Percentiles rank a stretch among this genome's conserved stretches.
Conservation (phyloP, 208 protist genomes). For the Acanthamoeba castellanii region DNA sequence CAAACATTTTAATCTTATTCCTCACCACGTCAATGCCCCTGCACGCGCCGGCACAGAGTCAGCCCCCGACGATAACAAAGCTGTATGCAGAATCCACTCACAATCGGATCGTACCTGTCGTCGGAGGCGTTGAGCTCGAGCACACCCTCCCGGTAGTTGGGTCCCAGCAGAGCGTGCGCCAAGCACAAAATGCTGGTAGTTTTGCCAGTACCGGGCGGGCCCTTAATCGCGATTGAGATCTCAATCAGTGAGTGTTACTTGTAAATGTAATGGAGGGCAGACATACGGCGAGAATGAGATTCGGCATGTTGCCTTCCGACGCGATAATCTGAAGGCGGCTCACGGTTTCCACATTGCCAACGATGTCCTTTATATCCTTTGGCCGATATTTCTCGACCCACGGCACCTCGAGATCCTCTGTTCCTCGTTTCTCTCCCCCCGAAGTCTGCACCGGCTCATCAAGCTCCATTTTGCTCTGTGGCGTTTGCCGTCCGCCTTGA, state of each 20-base stretch:
- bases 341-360: conserved; percentile 98
- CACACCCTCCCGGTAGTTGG: conserved; percentile 95
- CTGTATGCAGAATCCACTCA: background rate
- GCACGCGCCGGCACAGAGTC: background rate
- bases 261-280: background rate
- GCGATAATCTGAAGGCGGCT: conserved; percentile 96
- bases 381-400: conserved; percentile 99
- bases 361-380: conserved; percentile 95
- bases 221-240: conserved; percentile 79
- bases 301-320: conserved; percentile 97
- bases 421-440: background rate
- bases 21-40: conserved; percentile 98
- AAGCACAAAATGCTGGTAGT: conserved; percentile 98
- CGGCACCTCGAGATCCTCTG: conserved; percentile 84
- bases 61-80: background rate
- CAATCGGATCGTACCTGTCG: conserved; percentile 88
- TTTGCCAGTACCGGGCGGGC: conserved; percentile 95
- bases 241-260: background rate
- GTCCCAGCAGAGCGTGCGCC: conserved; percentile 94
- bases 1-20: conserved; percentile 98
- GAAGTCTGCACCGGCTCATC: background rate
- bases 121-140: conserved; percentile 99
- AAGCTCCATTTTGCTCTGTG: background rate
- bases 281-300: conserved; percentile 95
- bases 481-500: background rate